phyloP scores from a whole-genome alignment of 768 basidiomycete genomes.

The Scleroderma citrinum region DNA sequence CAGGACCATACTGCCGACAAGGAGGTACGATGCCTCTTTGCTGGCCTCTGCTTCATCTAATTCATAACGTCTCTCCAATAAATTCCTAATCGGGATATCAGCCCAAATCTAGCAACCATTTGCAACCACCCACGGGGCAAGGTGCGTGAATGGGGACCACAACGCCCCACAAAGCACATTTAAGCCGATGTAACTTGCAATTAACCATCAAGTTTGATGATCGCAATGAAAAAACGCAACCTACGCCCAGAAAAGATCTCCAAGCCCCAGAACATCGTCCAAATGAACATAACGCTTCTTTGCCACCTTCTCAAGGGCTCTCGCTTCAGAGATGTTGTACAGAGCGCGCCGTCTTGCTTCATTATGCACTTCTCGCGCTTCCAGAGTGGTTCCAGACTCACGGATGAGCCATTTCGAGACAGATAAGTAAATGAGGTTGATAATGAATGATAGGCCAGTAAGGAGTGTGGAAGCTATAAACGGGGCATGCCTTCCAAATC shows the following conservation, averaged over 20 bases:
- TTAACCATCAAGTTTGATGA: conserved; percentile 2
- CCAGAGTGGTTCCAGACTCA: conserved; percentile 56
- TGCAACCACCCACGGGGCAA: conserved; percentile 53
- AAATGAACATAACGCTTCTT: conserved; percentile 59
- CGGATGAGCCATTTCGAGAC: conserved; percentile 60
- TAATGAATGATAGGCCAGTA: conserved; percentile 56
- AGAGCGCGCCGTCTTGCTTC: conserved; percentile 46
- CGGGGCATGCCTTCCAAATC: conserved; percentile 63
- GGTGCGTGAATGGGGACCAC: conserved; percentile 74
- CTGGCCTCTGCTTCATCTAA: conserved; percentile 57
- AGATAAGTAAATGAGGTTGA: conserved; percentile 64
- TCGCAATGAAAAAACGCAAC: conserved; percentile 16
- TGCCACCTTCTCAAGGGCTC: conserved; percentile 59
- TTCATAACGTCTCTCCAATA: conserved; percentile 63
- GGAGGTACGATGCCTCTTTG: conserved; percentile 61
- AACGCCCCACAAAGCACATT: conserved; percentile 72
- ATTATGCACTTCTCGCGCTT: conserved; percentile 53
- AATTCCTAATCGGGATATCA: conserved; percentile 42
- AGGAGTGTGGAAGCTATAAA: conserved; percentile 66
- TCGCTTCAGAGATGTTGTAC: conserved; percentile 48
- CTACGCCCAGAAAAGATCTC: conserved; percentile 77
- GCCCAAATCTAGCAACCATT: neutral
- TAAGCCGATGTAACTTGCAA: conserved; percentile 59
- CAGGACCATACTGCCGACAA: conserved; percentile 61
- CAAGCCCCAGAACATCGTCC: conserved; percentile 55